Conservation (phyloP, 305 asterid species). For the Coffea humblotiana region DNA sequence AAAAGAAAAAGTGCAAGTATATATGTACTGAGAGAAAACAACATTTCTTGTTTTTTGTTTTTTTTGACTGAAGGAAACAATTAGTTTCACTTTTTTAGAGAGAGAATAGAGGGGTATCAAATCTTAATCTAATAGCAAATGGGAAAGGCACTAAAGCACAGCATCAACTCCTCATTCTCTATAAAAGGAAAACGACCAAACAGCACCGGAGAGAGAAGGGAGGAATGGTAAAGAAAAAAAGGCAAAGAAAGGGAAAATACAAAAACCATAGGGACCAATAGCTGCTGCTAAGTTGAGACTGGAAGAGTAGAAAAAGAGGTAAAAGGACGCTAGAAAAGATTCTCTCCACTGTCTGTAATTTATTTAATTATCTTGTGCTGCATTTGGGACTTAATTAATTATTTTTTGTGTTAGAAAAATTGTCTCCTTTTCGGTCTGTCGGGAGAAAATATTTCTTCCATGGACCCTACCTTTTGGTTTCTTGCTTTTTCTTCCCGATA, state of each 20-base stretch:
- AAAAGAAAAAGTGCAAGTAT: too few species aligned
- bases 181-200: slow-evolving; percentile 43
- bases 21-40: too few species aligned
- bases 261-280: not conserved
- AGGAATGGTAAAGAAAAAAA: slow-evolving; percentile 15
- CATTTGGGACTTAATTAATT: slow-evolving; percentile 14
- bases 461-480: slow-evolving; percentile 35
- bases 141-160: not conserved
- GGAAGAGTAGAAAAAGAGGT: not conserved
- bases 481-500: slow-evolving; percentile 42
- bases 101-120: too few species aligned
- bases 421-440: slow-evolving; percentile 31
- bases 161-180: slow-evolving; percentile 36
- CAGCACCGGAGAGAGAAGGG: slow-evolving; percentile 40
- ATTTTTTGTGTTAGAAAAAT: not conserved
- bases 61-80: too few species aligned
- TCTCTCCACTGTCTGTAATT: slow-evolving; percentile 29
- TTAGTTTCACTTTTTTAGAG: too few species aligned
- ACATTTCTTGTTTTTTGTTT: too few species aligned
- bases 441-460: not conserved
- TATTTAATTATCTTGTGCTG: slow-evolving; percentile 1
- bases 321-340: slow-evolving; percentile 21
- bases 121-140: too few species aligned
- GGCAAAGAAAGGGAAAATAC: not conserved
- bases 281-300: slow-evolving; percentile 15